These are phyloP conservation scores for Mariannaea sp. DNA, from an alignment of 2,329 filamentous ascomycete genomes.

Conservation along the genomic window DNA sequence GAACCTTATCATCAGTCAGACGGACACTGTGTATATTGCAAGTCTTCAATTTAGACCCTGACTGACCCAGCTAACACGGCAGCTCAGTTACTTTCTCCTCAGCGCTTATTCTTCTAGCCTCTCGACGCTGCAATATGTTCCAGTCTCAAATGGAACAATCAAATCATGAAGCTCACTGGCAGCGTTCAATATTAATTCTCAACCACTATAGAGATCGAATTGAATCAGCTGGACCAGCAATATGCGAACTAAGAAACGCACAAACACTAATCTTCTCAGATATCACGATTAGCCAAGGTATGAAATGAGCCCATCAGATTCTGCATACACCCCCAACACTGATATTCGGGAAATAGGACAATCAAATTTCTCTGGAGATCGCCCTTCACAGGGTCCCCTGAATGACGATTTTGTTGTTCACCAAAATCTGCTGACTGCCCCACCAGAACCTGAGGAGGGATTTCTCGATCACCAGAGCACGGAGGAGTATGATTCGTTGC, in stretches of 20 bases:
- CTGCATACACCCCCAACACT: too few relatives aligned
- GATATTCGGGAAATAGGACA: too few relatives aligned
- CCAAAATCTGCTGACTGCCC: too few relatives aligned
- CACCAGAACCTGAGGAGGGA: neutral
- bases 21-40: conserved; percentile 4
- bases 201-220: conserved; percentile 3
- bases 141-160: neutral
- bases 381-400: too few relatives aligned
- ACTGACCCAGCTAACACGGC: neutral
- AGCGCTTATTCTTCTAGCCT: conserved; percentile 2
- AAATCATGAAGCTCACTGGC: neutral
- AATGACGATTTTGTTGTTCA: too few relatives aligned
- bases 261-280: neutral
- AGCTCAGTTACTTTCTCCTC: conserved; percentile 1
- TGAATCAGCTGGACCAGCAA: neutral
- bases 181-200: neutral
- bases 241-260: neutral
- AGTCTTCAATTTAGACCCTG: neutral
- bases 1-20: neutral
- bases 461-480: neutral
- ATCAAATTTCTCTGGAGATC: too few relatives aligned
- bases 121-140: neutral
- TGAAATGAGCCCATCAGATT: too few relatives aligned
- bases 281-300: neutral
- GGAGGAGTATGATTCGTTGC: neutral